These are phyloP conservation scores for Suhomyces bolitotheri DNA, from an alignment of 1,139 yeast species.

Conservation along the genomic window DNA sequence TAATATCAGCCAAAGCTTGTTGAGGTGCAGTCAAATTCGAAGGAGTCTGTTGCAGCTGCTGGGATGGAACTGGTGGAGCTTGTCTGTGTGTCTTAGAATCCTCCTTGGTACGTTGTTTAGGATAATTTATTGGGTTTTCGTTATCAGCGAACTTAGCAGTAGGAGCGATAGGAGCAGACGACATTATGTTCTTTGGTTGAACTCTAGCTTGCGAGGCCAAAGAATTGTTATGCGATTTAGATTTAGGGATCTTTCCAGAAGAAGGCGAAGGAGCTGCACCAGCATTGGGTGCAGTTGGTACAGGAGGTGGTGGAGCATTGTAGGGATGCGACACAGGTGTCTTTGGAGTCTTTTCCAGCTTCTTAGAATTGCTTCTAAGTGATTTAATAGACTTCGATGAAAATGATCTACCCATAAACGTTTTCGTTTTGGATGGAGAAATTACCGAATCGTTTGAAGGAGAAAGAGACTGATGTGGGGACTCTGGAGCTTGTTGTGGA, in stretches of 20 bases:
- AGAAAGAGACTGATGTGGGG: constrained; percentile 13
- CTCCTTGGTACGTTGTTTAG: constrained; percentile 25
- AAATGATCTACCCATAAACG: constrained; percentile 38
- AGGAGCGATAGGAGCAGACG: constrained; percentile 44
- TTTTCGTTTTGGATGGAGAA: constrained; percentile 18
- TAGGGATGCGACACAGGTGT: constrained; percentile 14
- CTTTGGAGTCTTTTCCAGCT: constrained; percentile 20
- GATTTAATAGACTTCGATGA: constrained; percentile 44
- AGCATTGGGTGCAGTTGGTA: constrained; percentile 16
- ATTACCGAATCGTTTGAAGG: constrained; percentile 7
- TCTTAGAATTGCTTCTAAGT: constrained; percentile 28
- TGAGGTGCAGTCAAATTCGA: constrained; percentile 17
- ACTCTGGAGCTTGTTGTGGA: constrained; percentile 10
- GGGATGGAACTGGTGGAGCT: constrained; percentile 27
- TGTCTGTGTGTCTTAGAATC: constrained; percentile 37
- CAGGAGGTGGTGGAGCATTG: constrained; percentile 19
- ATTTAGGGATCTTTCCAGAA: constrained; percentile 38
- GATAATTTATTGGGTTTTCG: constrained; percentile 18
- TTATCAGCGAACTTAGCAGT: constrained; percentile 29
- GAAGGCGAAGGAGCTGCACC: constrained; percentile 12
- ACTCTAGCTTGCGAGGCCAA: constrained; percentile 29
- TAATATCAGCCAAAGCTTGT: constrained; percentile 18
- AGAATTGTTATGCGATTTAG: constrained; percentile 46
- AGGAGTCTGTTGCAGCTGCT: constrained; percentile 15
- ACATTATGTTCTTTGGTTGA: constrained; percentile 27